phyloP scores from a whole-genome alignment of 1,284 basidiomycete species.

The Austroboletus niveus region DNA sequence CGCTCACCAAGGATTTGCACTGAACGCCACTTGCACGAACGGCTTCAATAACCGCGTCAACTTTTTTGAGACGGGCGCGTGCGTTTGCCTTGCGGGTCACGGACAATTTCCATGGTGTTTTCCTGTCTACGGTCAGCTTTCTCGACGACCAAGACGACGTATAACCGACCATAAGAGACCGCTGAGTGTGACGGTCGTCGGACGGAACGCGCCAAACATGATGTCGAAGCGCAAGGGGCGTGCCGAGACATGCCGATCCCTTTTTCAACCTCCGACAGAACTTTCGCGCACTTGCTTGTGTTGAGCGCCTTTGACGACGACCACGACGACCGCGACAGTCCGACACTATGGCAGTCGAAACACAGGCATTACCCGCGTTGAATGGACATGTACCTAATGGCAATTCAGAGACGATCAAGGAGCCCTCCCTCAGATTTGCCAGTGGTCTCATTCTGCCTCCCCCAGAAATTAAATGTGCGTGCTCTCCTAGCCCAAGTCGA shows the following conservation, averaged over 20 bases:
- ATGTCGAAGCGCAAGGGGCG: slow-evolving; percentile 8
- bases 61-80: slow-evolving; percentile 84
- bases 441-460: slow-evolving; percentile 89
- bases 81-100: slow-evolving; percentile 89
- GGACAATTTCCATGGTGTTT: slow-evolving; percentile 92
- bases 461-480: slow-evolving; percentile 87
- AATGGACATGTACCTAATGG: slow-evolving; percentile 41
- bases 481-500: slow-evolving; percentile 2
- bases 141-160: not conserved
- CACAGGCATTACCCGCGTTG: slow-evolving; percentile 30
- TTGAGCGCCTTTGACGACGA: slow-evolving; percentile 16
- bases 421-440: slow-evolving; percentile 56
- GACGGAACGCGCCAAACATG: slow-evolving; percentile 80
- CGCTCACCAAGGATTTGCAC: slow-evolving; percentile 70
- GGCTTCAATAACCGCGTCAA: slow-evolving; percentile 91
- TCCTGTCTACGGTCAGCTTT: slow-evolving; percentile 55
- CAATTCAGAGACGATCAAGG: slow-evolving; percentile 42
- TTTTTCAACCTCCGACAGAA: slow-evolving; percentile 28
- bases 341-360: slow-evolving; percentile 44
- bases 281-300: not conserved
- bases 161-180: slow-evolving; percentile 73
- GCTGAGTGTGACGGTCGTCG: slow-evolving; percentile 61
- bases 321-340: slow-evolving; percentile 24
- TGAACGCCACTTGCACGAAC: slow-evolving; percentile 80
- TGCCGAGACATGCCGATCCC: slow-evolving; percentile 24